Evolutionary conservation across 345 rosid genomes (phyloP).

Genomic region (Lumnitzera racemosa): DNA sequence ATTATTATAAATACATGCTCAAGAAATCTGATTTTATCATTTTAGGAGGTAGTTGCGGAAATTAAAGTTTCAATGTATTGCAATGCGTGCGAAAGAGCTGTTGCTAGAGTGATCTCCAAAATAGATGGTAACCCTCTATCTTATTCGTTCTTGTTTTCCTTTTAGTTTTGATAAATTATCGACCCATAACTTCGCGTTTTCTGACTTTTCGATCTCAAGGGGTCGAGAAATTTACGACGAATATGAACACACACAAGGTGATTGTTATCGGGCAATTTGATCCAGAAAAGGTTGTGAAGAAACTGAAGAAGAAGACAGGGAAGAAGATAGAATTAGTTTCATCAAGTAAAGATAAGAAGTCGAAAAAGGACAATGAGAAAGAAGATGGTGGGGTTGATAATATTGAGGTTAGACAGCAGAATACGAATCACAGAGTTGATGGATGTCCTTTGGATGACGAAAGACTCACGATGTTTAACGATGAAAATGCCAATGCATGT

Average conservation of each 20-base stretch:
- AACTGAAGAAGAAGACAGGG: conserved; percentile 60
- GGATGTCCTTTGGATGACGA: conserved; percentile 16
- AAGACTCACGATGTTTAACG: conserved; percentile 41
- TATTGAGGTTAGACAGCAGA: not conserved
- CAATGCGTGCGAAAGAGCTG: conserved; percentile 67
- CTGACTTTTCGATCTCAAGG: conserved; percentile 21
- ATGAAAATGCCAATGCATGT: conserved; percentile 73
- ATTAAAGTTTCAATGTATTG: conserved; percentile 61
- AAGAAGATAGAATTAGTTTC: conserved; percentile 44
- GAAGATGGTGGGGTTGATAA: not conserved
- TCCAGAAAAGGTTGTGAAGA: conserved; percentile 54
- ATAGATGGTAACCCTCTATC: conserved; percentile 36
- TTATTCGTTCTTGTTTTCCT: not conserved
- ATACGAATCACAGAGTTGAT: not conserved
- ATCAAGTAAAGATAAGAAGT: conserved; percentile 8
- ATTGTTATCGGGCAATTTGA: conserved; percentile 48
- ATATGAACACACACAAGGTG: conserved; percentile 58
- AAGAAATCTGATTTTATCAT: not conserved
- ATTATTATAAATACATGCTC: not conserved
- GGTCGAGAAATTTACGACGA: conserved; percentile 58
- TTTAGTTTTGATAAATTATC: no score
- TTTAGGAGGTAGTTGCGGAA: conserved; percentile 41
- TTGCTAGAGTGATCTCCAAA: conserved; percentile 52
- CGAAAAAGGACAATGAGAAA: conserved; percentile 7
- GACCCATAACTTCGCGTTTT: not conserved